Conservation (phyloP, 2,329 filamentous ascomycete genomes). For the Xylariaceae sp. region DNA sequence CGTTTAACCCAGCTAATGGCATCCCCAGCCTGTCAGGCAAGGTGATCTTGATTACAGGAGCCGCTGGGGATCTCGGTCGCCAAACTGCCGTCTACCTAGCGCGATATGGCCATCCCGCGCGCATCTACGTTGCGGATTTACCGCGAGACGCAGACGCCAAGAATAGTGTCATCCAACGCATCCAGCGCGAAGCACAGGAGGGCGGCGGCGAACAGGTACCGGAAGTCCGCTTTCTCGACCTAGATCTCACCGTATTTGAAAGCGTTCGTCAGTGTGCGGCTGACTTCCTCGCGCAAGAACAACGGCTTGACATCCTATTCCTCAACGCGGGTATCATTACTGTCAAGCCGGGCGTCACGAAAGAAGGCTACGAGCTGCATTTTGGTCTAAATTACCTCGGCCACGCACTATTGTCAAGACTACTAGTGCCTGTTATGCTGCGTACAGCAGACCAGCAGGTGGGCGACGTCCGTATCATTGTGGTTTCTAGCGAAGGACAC, state of each 20-base stretch:
- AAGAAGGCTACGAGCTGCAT: slow-evolving; percentile 11
- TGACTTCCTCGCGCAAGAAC: neutral
- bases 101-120: slow-evolving; percentile 8
- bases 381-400: slow-evolving; percentile 13
- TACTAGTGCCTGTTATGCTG: neutral
- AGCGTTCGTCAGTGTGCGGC: slow-evolving; percentile 1
- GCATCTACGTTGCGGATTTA: slow-evolving; percentile 16
- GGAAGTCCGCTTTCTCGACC: slow-evolving; percentile 5
- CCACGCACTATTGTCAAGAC: slow-evolving; percentile 6
- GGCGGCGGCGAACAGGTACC: neutral
- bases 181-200: slow-evolving; percentile 6
- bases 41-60: slow-evolving; percentile 12
- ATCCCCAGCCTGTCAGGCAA: slow-evolving; percentile 11
- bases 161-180: slow-evolving; percentile 3
- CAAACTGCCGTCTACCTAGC: slow-evolving; percentile 15
- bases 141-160: slow-evolving; percentile 7
- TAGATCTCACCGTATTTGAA: slow-evolving; percentile 6
- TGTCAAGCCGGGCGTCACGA: neutral
- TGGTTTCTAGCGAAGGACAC: slow-evolving; percentile 24
- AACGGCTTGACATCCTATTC: slow-evolving; percentile 7
- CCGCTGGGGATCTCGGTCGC: slow-evolving; percentile 3
- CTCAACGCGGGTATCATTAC: slow-evolving; percentile 13
- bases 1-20: slow-evolving; percentile 10
- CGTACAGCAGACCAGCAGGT: neutral
- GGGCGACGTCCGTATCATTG: slow-evolving; percentile 19